Conservation (phyloP, 2,329 filamentous ascomycete species). For the Colletotrichum tropicicola region DNA sequence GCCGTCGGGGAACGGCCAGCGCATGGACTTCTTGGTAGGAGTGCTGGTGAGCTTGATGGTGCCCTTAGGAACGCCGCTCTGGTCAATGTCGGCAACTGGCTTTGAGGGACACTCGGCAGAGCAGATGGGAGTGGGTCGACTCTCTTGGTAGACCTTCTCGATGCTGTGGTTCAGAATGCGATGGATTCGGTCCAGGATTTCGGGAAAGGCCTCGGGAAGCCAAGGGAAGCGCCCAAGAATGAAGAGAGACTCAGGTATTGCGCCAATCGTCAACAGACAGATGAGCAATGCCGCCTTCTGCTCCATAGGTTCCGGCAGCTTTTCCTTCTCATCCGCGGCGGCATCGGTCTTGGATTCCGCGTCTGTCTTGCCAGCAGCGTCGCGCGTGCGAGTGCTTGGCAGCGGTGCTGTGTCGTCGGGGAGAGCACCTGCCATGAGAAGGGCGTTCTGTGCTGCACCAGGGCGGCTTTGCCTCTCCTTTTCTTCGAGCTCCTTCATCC, state of each 20-base stretch:
- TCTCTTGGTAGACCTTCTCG: conserved; percentile 72
- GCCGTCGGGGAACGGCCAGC: conserved; percentile 87
- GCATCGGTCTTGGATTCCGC: conserved; percentile 59
- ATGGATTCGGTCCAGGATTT: conserved; percentile 82
- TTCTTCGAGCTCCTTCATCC: conserved; percentile 80
- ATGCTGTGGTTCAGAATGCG: conserved; percentile 86
- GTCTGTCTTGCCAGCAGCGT: conserved; percentile 61
- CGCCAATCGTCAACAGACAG: conserved; percentile 88
- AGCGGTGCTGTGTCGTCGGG: conserved; percentile 77
- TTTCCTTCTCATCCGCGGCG: conserved; percentile 58
- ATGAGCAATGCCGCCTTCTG: conserved; percentile 89
- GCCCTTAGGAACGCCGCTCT: conserved; percentile 75
- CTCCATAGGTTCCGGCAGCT: conserved; percentile 77
- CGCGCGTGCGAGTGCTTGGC: conserved; percentile 55
- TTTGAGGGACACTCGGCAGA: conserved; percentile 52
- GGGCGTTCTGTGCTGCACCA: conserved; percentile 80
- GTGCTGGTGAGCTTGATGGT: conserved; percentile 69
- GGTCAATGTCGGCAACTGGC: conserved; percentile 63
- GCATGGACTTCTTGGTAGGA: conserved; percentile 71
- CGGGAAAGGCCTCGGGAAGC: conserved; percentile 85
- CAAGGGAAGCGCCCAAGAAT: conserved; percentile 93
- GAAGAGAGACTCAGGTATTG: conserved; percentile 91
- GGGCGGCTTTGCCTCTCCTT: conserved; percentile 76
- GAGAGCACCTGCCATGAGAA: conserved; percentile 86
- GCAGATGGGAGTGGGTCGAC: conserved; percentile 44